Base-by-base conservation (phyloP, 345 rosid species). In the Sapria himalayana region DNA sequence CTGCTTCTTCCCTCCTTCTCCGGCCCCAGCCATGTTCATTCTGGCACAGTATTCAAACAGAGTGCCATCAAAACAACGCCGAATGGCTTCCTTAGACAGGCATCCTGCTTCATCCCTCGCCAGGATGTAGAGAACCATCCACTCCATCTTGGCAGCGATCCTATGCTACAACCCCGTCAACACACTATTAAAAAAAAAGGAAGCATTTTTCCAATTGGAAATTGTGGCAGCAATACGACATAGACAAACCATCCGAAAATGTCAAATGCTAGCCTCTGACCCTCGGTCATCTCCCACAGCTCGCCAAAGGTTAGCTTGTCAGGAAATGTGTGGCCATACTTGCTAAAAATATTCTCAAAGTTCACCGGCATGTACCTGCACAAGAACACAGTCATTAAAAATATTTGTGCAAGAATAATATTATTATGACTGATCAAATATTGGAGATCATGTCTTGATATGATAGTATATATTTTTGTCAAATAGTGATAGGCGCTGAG, bases 281-380 rank as follows among this genome's bases (percentile, higher is more conserved):
- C 94, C 46, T 85, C 62, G 0, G 94, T 85, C 94, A 81, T 55
- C 24, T 70, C 35, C 96, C 96, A 81, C 4, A 85, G 19, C 60
- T 85, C 94, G 44, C 66, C 46, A 1, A 65, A 22, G 1, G 75
- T 58, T 3, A 81, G 24, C 64, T 66, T 78, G 57, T 78, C 68
- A 0, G 84, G 86, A n/a, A 56, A 38, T 0, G 84, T 78, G 0
- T 39, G 55, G 0, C 81, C 84, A 33, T 77, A 73, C 58, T 81
- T 81, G 77, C 96, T 78, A 36, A 78, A 81, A 11, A 70, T 65
- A 59, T 59, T 54, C 58, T 81, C 94, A 2, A 85, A 39, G 51
- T 60, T 47, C 17, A 45, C 73, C 0, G 96, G 94, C 22, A 42
- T 41, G 14, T 46, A 77, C 58, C 92, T 81, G 61, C 53, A 57